Conservation (phyloP, 208 protist species). For the Acanthamoeba triangularis region DNA sequence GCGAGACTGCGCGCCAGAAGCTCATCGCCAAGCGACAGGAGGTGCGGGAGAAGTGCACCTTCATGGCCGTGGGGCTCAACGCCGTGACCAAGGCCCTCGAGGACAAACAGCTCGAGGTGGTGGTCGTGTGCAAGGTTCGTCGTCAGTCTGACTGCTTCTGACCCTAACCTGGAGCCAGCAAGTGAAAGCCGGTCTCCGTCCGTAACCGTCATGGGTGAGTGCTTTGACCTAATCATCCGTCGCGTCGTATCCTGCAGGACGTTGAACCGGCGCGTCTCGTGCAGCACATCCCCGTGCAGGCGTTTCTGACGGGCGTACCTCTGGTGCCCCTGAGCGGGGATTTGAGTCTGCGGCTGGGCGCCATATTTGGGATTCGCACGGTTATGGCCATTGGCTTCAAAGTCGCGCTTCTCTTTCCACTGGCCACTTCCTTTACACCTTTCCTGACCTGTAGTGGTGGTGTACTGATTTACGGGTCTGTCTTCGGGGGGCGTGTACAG, state of each 20-base stretch:
- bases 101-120: neutral
- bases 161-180: neutral
- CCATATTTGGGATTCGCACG: constrained; percentile 17
- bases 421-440: neutral
- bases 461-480: neutral
- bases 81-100: constrained; percentile 5
- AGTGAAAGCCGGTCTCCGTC: neutral
- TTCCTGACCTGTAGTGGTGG: neutral
- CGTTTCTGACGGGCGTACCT: constrained; percentile 16
- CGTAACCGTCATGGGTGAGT: too few species aligned
- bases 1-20: neutral
- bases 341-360: constrained; percentile 39
- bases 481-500: neutral
- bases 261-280: constrained; percentile 30
- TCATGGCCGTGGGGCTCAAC: neutral
- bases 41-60: neutral
- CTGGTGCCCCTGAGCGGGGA: constrained; percentile 4
- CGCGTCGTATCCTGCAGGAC: neutral
- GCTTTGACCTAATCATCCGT: too few species aligned
- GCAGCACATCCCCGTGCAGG: constrained; percentile 50
- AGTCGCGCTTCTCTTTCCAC: neutral
- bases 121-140: constrained; percentile 34
- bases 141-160: neutral
- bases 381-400: constrained; percentile 51
- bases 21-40: neutral